A percentile compares a stretch with the other conserved stretches of the same genome.
phyloP scores from a whole-genome alignment of 768 basidiomycete species.

The Crassisporium funariophilum region DNA sequence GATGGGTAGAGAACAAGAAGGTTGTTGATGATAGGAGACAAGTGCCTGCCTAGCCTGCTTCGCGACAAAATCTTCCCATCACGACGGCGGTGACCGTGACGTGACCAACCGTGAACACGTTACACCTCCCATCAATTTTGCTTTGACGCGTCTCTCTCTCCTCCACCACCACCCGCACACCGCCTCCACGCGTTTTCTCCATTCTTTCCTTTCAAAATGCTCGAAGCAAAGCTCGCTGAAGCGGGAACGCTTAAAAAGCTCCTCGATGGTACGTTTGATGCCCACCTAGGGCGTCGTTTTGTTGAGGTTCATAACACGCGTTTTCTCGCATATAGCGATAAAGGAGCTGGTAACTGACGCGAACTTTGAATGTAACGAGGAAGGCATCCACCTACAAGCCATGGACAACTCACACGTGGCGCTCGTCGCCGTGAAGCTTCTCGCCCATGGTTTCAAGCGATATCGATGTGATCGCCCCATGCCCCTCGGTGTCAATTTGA shows the following conservation, averaged over 20 bases:
- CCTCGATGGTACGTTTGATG: slow-evolving; percentile 71
- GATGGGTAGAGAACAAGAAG: too few relatives aligned
- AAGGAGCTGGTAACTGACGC: slow-evolving; percentile 98
- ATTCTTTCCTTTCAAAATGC: slow-evolving; percentile 60
- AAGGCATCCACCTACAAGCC: slow-evolving; percentile 92
- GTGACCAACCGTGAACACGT: slow-evolving; percentile 22
- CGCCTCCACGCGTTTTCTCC: too few relatives aligned
- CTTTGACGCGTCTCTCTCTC: slow-evolving; percentile 28
- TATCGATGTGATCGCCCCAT: slow-evolving; percentile 97
- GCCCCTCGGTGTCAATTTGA: slow-evolving; percentile 86
- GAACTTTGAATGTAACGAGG: slow-evolving; percentile 96
- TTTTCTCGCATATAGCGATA: slow-evolving; percentile 61
- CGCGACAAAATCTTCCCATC: too few relatives aligned
- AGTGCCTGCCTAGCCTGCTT: too few relatives aligned
- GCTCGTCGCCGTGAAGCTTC: slow-evolving; percentile 85
- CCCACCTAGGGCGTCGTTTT: neutral
- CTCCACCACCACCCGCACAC: slow-evolving; percentile 5
- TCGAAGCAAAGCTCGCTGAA: slow-evolving; percentile 89
- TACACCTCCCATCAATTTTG: slow-evolving; percentile 35
- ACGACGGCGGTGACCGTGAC: too few relatives aligned
- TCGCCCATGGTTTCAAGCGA: slow-evolving; percentile 75
- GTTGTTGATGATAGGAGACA: too few relatives aligned
- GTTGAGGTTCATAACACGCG: slow-evolving; percentile 6
- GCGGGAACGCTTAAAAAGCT: slow-evolving; percentile 91
- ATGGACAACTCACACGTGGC: slow-evolving; percentile 99